Evolutionary conservation across 768 basidiomycete genomes (phyloP), one percentile per base, ranked within the genome.

Genomic region (Mycena albidolilacea): DNA sequence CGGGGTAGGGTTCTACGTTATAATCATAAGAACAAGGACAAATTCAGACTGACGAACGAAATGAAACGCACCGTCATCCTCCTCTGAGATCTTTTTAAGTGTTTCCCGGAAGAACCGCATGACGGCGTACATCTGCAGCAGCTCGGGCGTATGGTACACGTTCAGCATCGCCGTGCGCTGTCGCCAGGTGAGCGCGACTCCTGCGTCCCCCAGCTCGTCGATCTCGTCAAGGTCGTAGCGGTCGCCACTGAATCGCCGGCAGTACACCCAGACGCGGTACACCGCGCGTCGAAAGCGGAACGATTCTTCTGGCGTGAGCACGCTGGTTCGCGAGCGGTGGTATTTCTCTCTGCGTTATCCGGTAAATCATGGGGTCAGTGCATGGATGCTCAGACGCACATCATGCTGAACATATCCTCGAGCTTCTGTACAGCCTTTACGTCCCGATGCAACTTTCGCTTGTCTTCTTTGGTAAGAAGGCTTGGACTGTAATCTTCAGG

Each of bases 391-490:
- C 3, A 3, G 52, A 78, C 74, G 64, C 64, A 79, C 80, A 68
- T 75, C 41, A 73, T 55, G 54, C 80, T 81, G 69, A 78, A 80
- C 17, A 78, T 37, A 50, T 77, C 61, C 67, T 81, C 80, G 35
- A 81, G 67, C 4, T 46, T 35, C 2, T 44, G 7, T 17, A 76
- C 71, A 0, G 72, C 66, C 6, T 41, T 35, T 5, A 75, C 67
- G 48, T 72, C 69, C 17, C 55, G 38, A 17, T 55, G 44, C 2
- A 79, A 30, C 19, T n/a, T 3, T 5, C 23, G 2, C 14, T 66
- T 70, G 59, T 77, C 76, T 1, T 38, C 48, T 2, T 67, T 66
- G 0, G 67, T 69, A 7, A 68, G 57, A 5, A 68, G n/a, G 14
- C 46, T 64, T 8, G 67, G 15, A 5, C 2, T 21, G 38, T 44